Evolutionary conservation across 2,329 filamentous ascomycete species (phyloP).

Genomic region (Ceratocystis huliohia): DNA sequence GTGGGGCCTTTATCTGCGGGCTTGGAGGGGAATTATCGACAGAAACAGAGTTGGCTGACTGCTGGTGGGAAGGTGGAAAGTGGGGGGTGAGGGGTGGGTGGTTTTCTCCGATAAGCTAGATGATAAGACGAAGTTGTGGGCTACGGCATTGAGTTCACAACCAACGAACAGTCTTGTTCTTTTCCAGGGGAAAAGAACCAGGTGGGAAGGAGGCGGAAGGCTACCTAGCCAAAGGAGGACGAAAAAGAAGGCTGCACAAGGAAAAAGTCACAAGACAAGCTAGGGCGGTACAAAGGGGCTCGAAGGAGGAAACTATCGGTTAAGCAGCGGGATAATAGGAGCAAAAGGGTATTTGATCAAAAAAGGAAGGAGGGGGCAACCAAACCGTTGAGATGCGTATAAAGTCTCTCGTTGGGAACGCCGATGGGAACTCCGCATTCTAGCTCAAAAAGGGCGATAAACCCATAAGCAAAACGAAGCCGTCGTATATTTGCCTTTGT

Average conservation of each 20-base stretch:
- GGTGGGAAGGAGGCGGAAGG: constrained; percentile 1
- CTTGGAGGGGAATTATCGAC: neutral
- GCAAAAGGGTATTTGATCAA: neutral
- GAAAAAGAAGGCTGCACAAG: neutral
- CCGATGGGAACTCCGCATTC: neutral
- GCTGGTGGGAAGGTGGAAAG: neutral
- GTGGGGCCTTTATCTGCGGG: constrained; percentile 1
- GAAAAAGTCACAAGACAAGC: neutral
- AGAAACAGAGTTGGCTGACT: neutral
- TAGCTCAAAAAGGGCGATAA: neutral
- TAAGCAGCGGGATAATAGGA: neutral
- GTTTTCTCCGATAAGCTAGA: neutral
- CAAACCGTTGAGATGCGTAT: neutral
- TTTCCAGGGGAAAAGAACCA: neutral
- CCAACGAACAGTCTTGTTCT: neutral
- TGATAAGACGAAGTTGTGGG: neutral
- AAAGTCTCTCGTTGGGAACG: neutral
- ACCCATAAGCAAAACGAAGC: constrained; percentile 1
- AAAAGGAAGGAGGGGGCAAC: neutral
- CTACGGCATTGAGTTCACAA: too few species aligned
- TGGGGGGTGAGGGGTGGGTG: neutral
- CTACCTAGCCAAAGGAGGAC: neutral
- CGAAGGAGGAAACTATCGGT: neutral
- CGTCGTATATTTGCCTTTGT: neutral
- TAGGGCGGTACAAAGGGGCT: neutral